Conservation (phyloP, 306 rosid genomes). For the Sicyos baderoa region DNA sequence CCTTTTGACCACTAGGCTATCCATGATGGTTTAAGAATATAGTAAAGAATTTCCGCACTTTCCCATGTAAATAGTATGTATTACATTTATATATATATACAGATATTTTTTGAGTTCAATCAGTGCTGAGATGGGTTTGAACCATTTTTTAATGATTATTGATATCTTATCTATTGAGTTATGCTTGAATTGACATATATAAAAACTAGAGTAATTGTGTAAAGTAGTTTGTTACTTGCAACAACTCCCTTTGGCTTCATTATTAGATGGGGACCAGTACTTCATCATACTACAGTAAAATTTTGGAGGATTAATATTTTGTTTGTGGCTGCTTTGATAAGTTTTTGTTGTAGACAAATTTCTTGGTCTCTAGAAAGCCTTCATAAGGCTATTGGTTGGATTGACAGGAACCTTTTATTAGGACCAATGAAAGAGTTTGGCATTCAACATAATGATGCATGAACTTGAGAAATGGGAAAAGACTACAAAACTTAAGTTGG, state of each 20-base stretch:
- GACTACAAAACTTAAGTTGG: not conserved
- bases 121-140: no score
- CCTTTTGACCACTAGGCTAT: no score
- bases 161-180: not conserved
- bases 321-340: not conserved
- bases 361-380: not conserved
- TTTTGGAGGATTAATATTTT: not conserved
- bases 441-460: conserved; percentile 1
- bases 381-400: not conserved
- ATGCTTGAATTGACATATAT: not conserved
- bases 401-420: not conserved
- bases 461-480: conserved; percentile 5
- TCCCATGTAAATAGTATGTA: not conserved
- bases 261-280: not conserved
- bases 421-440: conserved; percentile 14
- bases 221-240: not conserved
- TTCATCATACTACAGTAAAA: not conserved
- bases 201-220: not conserved
- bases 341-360: not conserved
- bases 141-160: no score
- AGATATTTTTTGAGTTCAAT: not conserved
- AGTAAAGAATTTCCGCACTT: not conserved
- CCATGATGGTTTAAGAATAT: not conserved
- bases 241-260: not conserved
- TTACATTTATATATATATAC: no score